Evolutionary conservation across 768 basidiomycete species (phyloP), one percentile per base, ranked within the genome.

Genomic region (Cyclocybe cylindracea): DNA sequence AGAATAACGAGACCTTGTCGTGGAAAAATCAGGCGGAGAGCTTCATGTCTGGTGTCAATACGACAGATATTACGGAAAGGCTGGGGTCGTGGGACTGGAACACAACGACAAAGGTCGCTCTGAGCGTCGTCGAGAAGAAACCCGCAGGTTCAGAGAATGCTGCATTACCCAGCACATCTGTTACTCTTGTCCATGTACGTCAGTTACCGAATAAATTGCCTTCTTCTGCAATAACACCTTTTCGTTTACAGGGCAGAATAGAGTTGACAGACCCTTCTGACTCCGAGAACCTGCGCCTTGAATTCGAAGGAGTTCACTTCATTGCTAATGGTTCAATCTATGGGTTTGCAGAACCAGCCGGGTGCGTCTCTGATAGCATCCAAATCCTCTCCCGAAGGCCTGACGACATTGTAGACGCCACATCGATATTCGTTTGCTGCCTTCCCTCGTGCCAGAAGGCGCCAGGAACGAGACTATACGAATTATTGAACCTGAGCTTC

Each of bases 281-380:
- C 4, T 66, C 72, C 0, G 83, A 84, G 41, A 85, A 87, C 43
- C 65, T 90, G 39, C 75, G 80, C 33, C 68, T 91, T 2, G 87
- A 91, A 53, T 85, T 93, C 55, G 85, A 87, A 62, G 91, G 87
- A 1, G 73, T 92, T 18, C 90, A 92, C 66, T 85, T 91, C 62
- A 58, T 88, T 9, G 65, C 76, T 19, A 87, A 87, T 49, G 91
- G 91, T 0, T 79, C 87, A 0, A 78, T 94, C n/a, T 89, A 85
- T 60, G 91, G 87, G 2, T 76, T 89, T 44, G 87, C 85, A 13
- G 79, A 83, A 56, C 79, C 84, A 4, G 61, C 65, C 13, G 85
- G 84, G 90, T 91, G 55, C 56, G 77, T 58, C 29, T 31, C 18
- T 44, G 53, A 36, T 10, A 44, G 35, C 39, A 32, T 13, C 32